A percentile compares a stretch with the other conserved stretches of the same genome.
phyloP scores from a whole-genome alignment of 169 alveolate genomes.

The Cystoisospora suis region DNA sequence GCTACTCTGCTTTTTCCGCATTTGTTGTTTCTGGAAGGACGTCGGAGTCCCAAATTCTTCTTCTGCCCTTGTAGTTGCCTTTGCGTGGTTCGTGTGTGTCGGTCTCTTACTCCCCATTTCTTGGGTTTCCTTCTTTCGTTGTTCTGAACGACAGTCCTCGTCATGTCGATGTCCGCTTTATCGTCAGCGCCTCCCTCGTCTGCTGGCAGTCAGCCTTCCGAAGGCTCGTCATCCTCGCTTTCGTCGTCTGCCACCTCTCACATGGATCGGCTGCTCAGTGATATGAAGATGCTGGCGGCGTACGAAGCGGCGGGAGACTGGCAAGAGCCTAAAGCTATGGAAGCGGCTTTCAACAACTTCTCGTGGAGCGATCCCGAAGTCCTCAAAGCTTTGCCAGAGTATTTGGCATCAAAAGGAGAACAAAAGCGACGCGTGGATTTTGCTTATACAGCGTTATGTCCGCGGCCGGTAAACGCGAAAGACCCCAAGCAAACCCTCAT shows the following conservation, averaged over 20 bases:
- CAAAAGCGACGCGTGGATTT: slow-evolving; percentile 71
- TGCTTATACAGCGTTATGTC: slow-evolving; percentile 71
- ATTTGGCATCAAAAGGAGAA: slow-evolving; percentile 68
- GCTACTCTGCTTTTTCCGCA: too few relatives aligned
- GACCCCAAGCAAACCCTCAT: slow-evolving; percentile 73
- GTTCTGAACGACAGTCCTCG: not conserved
- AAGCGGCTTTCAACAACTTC: slow-evolving; percentile 68
- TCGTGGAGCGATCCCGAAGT: slow-evolving; percentile 75
- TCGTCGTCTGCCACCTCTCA: not conserved
- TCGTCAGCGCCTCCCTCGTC: not conserved
- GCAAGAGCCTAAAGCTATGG: slow-evolving; percentile 74
- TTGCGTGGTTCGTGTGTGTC: not conserved
- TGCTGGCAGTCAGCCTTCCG: not conserved
- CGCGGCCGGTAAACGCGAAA: slow-evolving; percentile 69
- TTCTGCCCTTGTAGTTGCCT: not conserved
- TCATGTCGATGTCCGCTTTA: not conserved
- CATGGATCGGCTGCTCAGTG: slow-evolving; percentile 59
- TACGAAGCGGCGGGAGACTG: slow-evolving; percentile 74
- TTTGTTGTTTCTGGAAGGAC: too few relatives aligned
- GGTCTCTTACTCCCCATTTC: not conserved
- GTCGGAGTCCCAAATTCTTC: too few relatives aligned
- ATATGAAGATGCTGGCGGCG: slow-evolving; percentile 72
- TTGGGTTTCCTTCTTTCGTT: not conserved
- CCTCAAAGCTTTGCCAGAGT: slow-evolving; percentile 65
- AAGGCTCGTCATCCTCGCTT: not conserved